Percentiles rank a stretch among this genome's conserved stretches.
These are phyloP conservation scores for Metschnikowia proteae DNA, from an alignment of 805 yeast genomes.

Conservation along the genomic window DNA sequence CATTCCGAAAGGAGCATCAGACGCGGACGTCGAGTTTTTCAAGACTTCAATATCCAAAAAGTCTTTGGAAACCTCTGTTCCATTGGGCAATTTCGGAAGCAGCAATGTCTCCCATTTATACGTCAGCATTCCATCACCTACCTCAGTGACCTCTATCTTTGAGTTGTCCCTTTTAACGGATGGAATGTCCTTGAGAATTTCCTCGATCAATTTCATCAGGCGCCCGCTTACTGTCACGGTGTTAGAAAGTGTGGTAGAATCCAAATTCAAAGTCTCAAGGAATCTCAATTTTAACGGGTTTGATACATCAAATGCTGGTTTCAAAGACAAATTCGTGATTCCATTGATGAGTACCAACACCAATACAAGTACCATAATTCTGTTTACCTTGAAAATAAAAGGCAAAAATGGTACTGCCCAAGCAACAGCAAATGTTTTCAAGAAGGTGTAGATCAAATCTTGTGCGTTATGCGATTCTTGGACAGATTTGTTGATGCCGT, in stretches of 20 bases:
- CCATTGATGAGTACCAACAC: constrained; percentile 34
- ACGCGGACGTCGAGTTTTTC: constrained; percentile 43
- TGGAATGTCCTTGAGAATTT: constrained; percentile 59
- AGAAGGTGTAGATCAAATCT: constrained; percentile 25
- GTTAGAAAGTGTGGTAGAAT: constrained; percentile 25
- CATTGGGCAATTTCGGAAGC: constrained; percentile 37
- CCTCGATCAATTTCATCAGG: constrained; percentile 40
- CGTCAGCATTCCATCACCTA: constrained; percentile 45
- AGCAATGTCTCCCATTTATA: constrained; percentile 52
- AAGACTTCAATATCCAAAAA: constrained; percentile 51
- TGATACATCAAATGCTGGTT: constrained; percentile 55
- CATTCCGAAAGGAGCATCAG: constrained; percentile 57
- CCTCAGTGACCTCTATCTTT: constrained; percentile 31
- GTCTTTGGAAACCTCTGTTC: constrained; percentile 34
- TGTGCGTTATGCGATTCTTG: constrained; percentile 59
- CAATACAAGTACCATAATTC: constrained; percentile 39
- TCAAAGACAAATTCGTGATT: constrained; percentile 33
- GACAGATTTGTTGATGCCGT: constrained; percentile 65
- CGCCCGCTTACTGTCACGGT: constrained; percentile 50
- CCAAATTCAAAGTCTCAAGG: constrained; percentile 56
- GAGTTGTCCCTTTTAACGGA: constrained; percentile 42
- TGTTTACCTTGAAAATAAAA: constrained; percentile 64
- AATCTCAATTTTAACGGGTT: constrained; percentile 73
- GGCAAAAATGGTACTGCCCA: constrained; percentile 55
- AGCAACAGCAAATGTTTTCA: constrained; percentile 27